Base-by-base conservation (phyloP, 805 yeast genomes). In the Yamadazyma insecticola region DNA sequence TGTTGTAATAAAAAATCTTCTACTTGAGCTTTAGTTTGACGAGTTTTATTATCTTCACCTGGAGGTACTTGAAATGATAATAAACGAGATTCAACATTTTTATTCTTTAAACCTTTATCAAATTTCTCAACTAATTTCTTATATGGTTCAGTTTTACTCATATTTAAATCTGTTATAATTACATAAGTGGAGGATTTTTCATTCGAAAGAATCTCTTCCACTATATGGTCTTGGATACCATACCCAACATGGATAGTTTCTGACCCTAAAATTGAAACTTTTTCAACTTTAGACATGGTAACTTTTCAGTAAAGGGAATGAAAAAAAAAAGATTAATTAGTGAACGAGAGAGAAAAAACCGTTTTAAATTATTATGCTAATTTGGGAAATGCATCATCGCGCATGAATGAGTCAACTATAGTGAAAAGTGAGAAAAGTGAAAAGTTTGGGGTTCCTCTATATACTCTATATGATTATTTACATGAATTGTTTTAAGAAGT, bases 201-300 rank as follows among this genome's bases (percentile, higher is more conserved):
- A 19, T 69, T 67, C 7, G 57, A 47, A 22, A 88, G 65, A 26
- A 81, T 74, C 41, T 84, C 85, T 6, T 66, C 55, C 35, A 86
- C 83, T 33, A 90, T 78, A 48, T 85, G 89, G 37, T 72, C 67
- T 45, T 76, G 78, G 45, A 89, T 78, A 32, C 80, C 74, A 63
- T 79, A 87, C 22, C 98, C 98, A 39, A 92, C 88, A 57, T 86
- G 95, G 60, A 92, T 87, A 36, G 81, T 69, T 33, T 88, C 88
- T 40, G 74, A 60, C 12, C 96, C 95, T 47, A 92, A 72, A 48
- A 89, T 89, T 33, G 77, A 63, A 29, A 87, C 88, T 53, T 75
- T 81, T 35, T 62, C 54, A 28, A 66, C 60, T 22, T 30, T 19
- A 14, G 49, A 37, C 49, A 53, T 45, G 12, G 12, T 22, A 22